Percentiles rank a stretch among this genome's conserved stretches.
Conservation (phyloP, 306 rosid species). For the Quercus engelmannii region DNA sequence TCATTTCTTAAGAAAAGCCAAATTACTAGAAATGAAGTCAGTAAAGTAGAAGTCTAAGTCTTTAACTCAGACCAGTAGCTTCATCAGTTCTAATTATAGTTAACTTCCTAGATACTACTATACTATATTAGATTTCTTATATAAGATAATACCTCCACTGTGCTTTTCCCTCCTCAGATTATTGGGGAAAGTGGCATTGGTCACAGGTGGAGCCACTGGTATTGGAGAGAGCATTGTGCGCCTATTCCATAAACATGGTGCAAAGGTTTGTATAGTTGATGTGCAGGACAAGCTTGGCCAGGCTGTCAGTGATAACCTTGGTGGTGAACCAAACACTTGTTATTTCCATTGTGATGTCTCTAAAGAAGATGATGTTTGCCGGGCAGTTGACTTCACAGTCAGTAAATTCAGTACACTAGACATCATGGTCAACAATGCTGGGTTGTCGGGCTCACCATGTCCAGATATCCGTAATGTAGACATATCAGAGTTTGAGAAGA, state of each 20-base stretch:
- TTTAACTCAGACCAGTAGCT: not conserved
- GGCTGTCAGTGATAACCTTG: slow-evolving; percentile 47
- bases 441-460: slow-evolving; percentile 64
- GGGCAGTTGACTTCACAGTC: slow-evolving; percentile 53
- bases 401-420: slow-evolving; percentile 69
- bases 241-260: slow-evolving; percentile 68
- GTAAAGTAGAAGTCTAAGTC: not conserved
- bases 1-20: not conserved
- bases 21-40: not conserved
- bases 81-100: not conserved
- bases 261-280: slow-evolving; percentile 76
- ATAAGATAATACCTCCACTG: not conserved
- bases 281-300: slow-evolving; percentile 66
- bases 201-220: slow-evolving; percentile 89
- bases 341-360: slow-evolving; percentile 67
- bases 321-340: slow-evolving; percentile 26
- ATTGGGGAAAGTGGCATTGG: slow-evolving; percentile 80
- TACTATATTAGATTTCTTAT: not conserved
- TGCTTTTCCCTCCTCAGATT: slow-evolving; percentile 37
- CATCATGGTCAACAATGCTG: slow-evolving; percentile 86
- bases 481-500: slow-evolving; percentile 66
- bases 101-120: not conserved
- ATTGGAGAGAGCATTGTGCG: slow-evolving; percentile 83
- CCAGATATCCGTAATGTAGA: slow-evolving; percentile 61
- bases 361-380: slow-evolving; percentile 50